Evolutionary conservation across 1,284 basidiomycete species (phyloP).

Genomic region (Ganoderma meredithae): DNA sequence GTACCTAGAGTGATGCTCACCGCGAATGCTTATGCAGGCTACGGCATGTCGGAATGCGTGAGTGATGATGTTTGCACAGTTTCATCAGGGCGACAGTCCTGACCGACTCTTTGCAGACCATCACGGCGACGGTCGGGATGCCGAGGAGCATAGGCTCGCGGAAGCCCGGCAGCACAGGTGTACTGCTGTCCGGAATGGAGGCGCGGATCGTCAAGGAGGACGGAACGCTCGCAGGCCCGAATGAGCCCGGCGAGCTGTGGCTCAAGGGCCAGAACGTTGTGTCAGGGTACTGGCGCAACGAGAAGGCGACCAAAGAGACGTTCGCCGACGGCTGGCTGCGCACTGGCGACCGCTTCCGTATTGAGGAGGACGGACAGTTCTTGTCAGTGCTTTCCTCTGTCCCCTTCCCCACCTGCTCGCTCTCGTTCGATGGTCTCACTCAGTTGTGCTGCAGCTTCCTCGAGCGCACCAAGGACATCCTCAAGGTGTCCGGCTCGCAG

Average conservation of each 20-base stretch:
- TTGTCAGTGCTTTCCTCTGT: conserved; percentile 54
- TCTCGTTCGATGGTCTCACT: not conserved
- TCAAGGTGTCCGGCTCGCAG: conserved; percentile 78
- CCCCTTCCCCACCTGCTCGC: not conserved
- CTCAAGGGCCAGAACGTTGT: conserved; percentile 61
- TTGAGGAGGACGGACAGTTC: conserved; percentile 64
- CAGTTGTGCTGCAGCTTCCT: conserved; percentile 53
- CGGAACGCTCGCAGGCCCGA: conserved; percentile 57
- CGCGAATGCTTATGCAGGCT: conserved; percentile 52
- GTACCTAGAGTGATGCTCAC: not conserved
- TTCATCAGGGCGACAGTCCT: not conserved
- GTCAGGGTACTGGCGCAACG: conserved; percentile 76
- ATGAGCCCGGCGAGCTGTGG: conserved; percentile 73
- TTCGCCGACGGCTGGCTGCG: conserved; percentile 74
- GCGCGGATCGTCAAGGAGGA: conserved; percentile 68
- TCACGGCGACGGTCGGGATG: conserved; percentile 53
- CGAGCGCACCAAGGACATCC: conserved; percentile 72
- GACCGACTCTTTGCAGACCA: conserved; percentile 53
- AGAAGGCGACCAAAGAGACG: conserved; percentile 66
- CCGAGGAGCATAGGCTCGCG: conserved; percentile 55
- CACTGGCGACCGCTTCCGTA: conserved; percentile 74
- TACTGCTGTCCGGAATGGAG: conserved; percentile 69
- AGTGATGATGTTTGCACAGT: conserved; percentile 32
- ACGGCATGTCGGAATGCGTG: conserved; percentile 80
- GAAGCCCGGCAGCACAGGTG: conserved; percentile 57